Evolutionary conservation across 140 eudicot species (phyloP).

Genomic region (Stevia rebaudiana): DNA sequence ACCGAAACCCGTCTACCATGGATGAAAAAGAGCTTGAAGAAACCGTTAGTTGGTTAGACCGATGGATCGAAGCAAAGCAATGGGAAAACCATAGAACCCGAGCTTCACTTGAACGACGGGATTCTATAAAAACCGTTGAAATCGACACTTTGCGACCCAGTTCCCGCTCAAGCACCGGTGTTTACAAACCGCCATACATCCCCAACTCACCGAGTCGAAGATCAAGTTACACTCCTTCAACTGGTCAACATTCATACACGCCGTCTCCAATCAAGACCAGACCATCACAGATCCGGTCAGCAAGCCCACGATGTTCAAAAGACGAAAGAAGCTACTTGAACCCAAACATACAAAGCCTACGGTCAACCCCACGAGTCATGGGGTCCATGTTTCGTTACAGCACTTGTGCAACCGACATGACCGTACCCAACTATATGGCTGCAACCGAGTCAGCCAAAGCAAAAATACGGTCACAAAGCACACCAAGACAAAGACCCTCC

Average conservation of each 20-base stretch:
- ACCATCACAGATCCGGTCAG: conserved; percentile 54
- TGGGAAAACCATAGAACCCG: conserved; percentile 49
- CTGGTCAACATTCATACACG: conserved; percentile 39
- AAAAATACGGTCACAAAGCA: conserved; percentile 63
- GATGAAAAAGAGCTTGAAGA: conserved; percentile 49
- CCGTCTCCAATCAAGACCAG: conserved; percentile 51
- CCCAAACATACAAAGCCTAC: conserved; percentile 58
- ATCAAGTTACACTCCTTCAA: conserved; percentile 29
- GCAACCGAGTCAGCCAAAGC: conserved; percentile 95
- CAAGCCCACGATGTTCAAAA: conserved; percentile 58
- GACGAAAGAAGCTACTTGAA: conserved; percentile 63
- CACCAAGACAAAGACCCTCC: conserved; percentile 76
- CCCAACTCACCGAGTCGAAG: conserved; percentile 46
- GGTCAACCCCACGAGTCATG: conserved; percentile 40
- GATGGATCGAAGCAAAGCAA: conserved; percentile 58
- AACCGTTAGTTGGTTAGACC: conserved; percentile 51
- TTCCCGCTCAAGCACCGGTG: conserved; percentile 21
- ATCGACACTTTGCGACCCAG: conserved; percentile 47
- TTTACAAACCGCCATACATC: conserved; percentile 26
- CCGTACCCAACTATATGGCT: conserved; percentile 77
- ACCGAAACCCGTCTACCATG: conserved; percentile 24
- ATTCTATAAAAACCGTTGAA: conserved; percentile 55
- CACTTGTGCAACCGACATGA: conserved; percentile 30
- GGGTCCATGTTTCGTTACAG: conserved; percentile 39
- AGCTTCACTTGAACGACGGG: conserved; percentile 55